phyloP scores from a whole-genome alignment of 2,329 filamentous ascomycete species.

The Decorospora gaudefroyi region DNA sequence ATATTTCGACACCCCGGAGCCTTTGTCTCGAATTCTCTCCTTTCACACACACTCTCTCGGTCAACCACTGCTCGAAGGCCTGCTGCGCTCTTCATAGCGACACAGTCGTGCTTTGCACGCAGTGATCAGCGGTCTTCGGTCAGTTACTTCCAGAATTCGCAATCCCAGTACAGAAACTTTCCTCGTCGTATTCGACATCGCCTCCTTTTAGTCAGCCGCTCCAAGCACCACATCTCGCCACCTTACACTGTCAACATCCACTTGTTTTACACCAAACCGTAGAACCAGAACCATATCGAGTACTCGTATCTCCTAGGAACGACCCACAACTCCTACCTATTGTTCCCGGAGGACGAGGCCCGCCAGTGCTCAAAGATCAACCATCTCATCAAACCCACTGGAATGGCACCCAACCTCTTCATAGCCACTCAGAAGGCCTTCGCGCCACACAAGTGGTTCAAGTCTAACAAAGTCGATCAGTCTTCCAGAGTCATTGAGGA shows the following conservation, averaged over 20 bases:
- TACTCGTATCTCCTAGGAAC: constrained; percentile 10
- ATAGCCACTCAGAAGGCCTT: constrained; percentile 55
- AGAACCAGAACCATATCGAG: constrained; percentile 1
- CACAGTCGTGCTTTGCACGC: constrained; percentile 39
- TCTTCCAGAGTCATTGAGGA: constrained; percentile 52
- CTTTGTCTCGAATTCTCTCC: constrained; percentile 23
- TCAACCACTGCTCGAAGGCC: constrained; percentile 24
- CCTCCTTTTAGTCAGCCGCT: constrained; percentile 14
- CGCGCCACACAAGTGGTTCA: constrained; percentile 57
- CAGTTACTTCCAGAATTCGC: constrained; percentile 19
- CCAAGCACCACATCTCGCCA: constrained; percentile 3
- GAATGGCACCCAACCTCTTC: constrained; percentile 58
- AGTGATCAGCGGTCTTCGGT: constrained; percentile 30
- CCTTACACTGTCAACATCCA: neutral
- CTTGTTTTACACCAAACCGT: constrained; percentile 3
- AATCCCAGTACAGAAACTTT: constrained; percentile 13
- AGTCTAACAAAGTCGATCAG: constrained; percentile 47
- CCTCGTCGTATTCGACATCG: constrained; percentile 16
- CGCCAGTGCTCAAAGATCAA: constrained; percentile 9
- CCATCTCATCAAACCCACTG: constrained; percentile 5
- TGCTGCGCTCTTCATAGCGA: constrained; percentile 25
- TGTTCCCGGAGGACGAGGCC: constrained; percentile 11
- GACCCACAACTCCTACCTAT: constrained; percentile 11
- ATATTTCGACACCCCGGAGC: constrained; percentile 25
- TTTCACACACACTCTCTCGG: constrained; percentile 15